phyloP scores from a whole-genome alignment of 1,284 basidiomycete genomes.

The Sutorius eximius region DNA sequence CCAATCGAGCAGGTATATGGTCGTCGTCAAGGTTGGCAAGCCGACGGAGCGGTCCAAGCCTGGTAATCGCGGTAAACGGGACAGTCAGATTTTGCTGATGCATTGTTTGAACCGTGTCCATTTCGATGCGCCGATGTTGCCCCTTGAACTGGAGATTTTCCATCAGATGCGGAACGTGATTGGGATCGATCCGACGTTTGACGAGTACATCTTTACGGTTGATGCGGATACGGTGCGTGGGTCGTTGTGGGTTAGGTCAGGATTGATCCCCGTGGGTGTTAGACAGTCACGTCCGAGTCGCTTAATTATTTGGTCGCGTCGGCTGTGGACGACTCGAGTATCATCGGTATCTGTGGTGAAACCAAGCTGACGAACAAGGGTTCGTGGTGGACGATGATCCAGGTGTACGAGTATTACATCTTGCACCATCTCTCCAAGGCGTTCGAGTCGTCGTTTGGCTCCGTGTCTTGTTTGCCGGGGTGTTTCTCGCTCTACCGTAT shows the following conservation, averaged over 20 bases:
- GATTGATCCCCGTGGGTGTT: conserved; percentile 1
- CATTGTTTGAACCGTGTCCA: conserved; percentile 96
- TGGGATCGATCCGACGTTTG: conserved; percentile 96
- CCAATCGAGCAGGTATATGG: conserved; percentile 68
- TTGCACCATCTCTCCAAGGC: conserved; percentile 97
- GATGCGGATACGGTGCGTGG: conserved; percentile 90
- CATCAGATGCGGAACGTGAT: conserved; percentile 99
- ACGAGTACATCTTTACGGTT: conserved; percentile 96
- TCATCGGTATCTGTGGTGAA: conserved; percentile 97
- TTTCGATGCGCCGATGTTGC: conserved; percentile 94
- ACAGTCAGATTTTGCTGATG: conserved; percentile 94
- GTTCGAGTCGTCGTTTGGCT: conserved; percentile 94
- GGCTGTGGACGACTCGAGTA: conserved; percentile 85
- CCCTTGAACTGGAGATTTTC: conserved; percentile 94
- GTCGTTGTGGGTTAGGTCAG: not conserved
- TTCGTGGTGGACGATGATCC: conserved; percentile 98
- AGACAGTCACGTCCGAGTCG: conserved; percentile 79
- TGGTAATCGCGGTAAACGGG: conserved; percentile 97
- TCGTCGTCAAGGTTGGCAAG: conserved; percentile 95
- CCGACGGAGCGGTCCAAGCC: conserved; percentile 93
- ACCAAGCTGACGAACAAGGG: conserved; percentile 91
- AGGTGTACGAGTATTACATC: conserved; percentile 99
- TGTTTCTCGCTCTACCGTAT: conserved; percentile 98
- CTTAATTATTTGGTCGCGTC: conserved; percentile 89
- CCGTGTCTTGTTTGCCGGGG: conserved; percentile 95